Base-by-base conservation (phyloP, 2,329 filamentous ascomycete genomes). In the Xylariales sp. region DNA sequence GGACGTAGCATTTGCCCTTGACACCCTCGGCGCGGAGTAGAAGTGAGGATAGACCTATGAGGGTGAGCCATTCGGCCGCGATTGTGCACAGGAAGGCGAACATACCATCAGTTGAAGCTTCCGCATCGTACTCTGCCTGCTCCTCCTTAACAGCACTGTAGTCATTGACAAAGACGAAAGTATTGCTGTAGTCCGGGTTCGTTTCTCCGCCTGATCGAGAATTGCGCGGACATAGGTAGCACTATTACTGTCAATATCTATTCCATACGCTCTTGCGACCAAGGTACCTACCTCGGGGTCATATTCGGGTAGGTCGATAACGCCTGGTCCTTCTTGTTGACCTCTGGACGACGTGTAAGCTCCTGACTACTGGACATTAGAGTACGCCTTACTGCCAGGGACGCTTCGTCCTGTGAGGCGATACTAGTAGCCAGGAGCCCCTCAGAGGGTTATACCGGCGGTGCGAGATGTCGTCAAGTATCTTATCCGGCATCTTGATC, bases 111-210 rank as follows among this genome's bases (percentile, higher is more conserved):
- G 61, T 61, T 4, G 62, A 64, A 8, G 56, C 40, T 4, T 66
- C 60, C 2, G 65, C 63, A 25, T 62, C 58, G 64, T 97, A 98
- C 35, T 87, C 82, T 21, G 84, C 82, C 64, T 98, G 93, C 48
- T 86, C 75, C 65, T 96, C 90, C 67, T 95, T 96, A 38, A 98
- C 91, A 2, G 93, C 93, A 56, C 88, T 94, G 66, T 93, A 98
- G 63, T 98, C 93, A 57, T 98, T 98, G 52, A 97, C 86, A 58
- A 98, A 98, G 28, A 91, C 84, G 60, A 94, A 97, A 0, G 89
- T 95, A 56, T 80, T 80, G 39, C 86, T 75, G 60, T 97, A 98
- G 40, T 86, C 73, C 1, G 93, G 91, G 56, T 98, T 98, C 46
- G 65, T 62, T 56, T 93, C 88, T 42, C 93, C 93, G 54, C 88